Base-by-base conservation (phyloP, 305 asterid genomes). In the Fraxinus paxiana region DNA sequence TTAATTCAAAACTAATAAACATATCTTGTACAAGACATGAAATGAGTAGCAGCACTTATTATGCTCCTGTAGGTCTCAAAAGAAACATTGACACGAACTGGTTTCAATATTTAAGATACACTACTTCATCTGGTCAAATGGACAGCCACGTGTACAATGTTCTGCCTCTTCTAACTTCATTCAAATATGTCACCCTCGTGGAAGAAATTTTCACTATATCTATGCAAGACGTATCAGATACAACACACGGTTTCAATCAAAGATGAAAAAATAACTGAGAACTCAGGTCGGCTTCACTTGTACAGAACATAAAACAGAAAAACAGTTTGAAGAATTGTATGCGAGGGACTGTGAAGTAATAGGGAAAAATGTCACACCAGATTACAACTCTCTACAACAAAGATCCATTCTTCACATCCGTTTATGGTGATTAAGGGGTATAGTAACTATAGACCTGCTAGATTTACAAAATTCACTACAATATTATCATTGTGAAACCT, bases 401-500 rank as follows among this genome's bases (percentile, higher is more conserved):
- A 30, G 75, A 69, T 69, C 15, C 73, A 65, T 65, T 65, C 20
- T 65, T 65, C 73, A 65, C 1, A 59, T 18, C 30, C 30, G 9
- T 59, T 65, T 65, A 65, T 65, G 73, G 73, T 12, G 73, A 65
- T 65, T 12, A 65, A 65, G 73, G 10, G 73, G 37, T 26, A 28
- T 15, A 69, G 12, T 69, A 31, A 30, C 75, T 31, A 69, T 31
- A 69, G 10, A 69, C 43, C 75, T 31, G 24, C 3, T 69, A 30
- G 75, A 69, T 69, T 69, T 69, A 30, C 75, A 69, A 69, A 69
- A 69, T 5, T 69, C 22, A 15, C 12, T 69, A 69, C 9, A 30
- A 31, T 65, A 65, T 30, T 69, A 69, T 69, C 41, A 30, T 59
- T 79, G 83, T 86, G 80, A 82, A 80, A 77, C 10, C 82, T 87